phyloP scores from a whole-genome alignment of 1,284 basidiomycete genomes.

The Ceratobasidium sp. region DNA sequence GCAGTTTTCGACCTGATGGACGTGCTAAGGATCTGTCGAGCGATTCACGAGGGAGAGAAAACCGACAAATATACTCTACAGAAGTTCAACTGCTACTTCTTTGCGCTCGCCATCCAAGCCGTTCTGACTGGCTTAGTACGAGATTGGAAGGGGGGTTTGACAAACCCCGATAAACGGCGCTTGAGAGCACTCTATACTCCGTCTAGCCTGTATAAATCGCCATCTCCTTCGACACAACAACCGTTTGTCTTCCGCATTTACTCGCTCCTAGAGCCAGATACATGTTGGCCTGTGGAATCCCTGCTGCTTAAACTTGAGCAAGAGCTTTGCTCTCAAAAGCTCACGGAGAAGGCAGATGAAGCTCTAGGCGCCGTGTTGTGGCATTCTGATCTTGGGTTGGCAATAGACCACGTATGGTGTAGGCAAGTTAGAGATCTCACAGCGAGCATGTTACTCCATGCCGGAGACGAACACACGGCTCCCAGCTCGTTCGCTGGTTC shows the following conservation, averaged over 20 bases:
- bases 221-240: not conserved
- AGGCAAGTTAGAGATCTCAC: not conserved
- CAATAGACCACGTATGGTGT: not conserved
- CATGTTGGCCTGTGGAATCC: not conserved
- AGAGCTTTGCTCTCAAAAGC: too few relatives aligned
- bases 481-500: not conserved
- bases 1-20: not conserved
- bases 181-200: too few relatives aligned
- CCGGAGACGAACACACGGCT: not conserved
- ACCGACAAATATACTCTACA: constrained; percentile 21
- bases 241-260: constrained; percentile 8
- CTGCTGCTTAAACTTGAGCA: not conserved
- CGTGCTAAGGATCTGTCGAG: constrained; percentile 15
- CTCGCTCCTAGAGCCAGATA: not conserved
- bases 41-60: constrained; percentile 32
- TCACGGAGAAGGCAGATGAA: not conserved
- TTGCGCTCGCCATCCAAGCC: constrained; percentile 25
- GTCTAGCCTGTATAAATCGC: not conserved
- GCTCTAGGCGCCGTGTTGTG: not conserved
- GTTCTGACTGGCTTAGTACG: not conserved
- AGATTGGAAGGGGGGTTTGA: not conserved
- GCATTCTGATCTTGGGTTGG: not conserved
- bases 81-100: constrained; percentile 29
- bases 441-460: not conserved
- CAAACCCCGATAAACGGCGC: not conserved